Evolutionary conservation across 768 basidiomycete genomes (phyloP), one percentile per base, ranked within the genome.

Genomic region (Punctularia strigosozonata): DNA sequence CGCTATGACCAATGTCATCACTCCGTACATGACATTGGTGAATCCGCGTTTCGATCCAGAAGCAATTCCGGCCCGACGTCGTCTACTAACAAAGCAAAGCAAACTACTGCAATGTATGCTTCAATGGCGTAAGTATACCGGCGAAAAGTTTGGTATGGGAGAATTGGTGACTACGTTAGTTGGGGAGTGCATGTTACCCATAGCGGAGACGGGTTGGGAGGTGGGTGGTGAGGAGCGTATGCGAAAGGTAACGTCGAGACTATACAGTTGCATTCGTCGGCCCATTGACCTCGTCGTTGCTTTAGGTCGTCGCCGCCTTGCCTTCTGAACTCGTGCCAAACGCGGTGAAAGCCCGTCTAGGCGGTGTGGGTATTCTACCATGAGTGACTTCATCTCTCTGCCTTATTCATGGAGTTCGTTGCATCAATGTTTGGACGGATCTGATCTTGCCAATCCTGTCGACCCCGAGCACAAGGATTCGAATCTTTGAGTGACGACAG

Each of bases 161-260:
- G 56, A 64, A 35, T 59, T 85, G 32, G 66, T 73, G 17, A 65
- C 59, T 12, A 67, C 65, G 45, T 56, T 90, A 13, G 65, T 85
- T 6, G 69, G 70, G 17, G 62, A 68, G 15, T 69, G 69, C 44
- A 66, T 91, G 31, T 50, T 81, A 36, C 74, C 71, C 4, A 64
- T 85, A 22, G 79, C 88, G 4, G 69, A 75, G 43, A 70, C 67
- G 40, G 83, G 82, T 6, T 95, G 90, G 91, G 86, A 88, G 31
- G 81, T 86, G 25, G 89, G 91, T 8, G 88, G 88, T 2, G 70
- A 80, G 55, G 74, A 74, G 26, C 59, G 73, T 42, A 62, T 73
- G 41, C 63, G 59, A 21, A 74, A 73, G 71, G 86, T 86, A 44
- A 30, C 46, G 62, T 54, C 28, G 36, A 38, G 26, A 34, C 18